Evolutionary conservation across 2,329 filamentous ascomycete genomes (phyloP).

Genomic region (Xylariaceae sp.): DNA sequence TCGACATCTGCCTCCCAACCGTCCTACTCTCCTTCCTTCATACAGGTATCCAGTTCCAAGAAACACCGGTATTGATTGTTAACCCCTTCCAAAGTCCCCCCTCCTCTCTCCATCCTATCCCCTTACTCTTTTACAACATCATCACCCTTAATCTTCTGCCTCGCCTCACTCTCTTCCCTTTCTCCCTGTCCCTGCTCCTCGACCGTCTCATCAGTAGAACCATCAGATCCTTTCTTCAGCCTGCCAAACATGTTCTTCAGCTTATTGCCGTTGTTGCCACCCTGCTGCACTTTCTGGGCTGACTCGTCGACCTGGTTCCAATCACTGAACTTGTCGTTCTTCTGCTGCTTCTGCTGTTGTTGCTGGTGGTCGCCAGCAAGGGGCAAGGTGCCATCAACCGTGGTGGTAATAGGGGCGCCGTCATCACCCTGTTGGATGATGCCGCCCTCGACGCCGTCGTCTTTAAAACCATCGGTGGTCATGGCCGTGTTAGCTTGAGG

Average conservation of each 20-base stretch:
- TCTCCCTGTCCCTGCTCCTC: conserved; percentile 1
- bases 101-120: no score
- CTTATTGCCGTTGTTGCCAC: conserved; percentile 9
- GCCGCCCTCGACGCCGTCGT: neutral
- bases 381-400: neutral
- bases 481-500: conserved; percentile 21
- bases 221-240: conserved; percentile 7
- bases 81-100: no score
- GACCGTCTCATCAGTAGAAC: neutral
- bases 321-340: neutral
- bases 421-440: neutral
- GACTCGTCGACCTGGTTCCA: neutral
- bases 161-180: neutral
- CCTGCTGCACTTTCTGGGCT: conserved; percentile 3
- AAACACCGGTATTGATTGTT: no score
- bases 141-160: conserved; percentile 8
- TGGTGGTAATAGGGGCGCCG: neutral
- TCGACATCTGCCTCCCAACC: no score
- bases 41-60: no score
- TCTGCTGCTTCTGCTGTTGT: neutral
- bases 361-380: neutral
- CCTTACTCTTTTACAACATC: neutral
- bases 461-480: conserved; percentile 27
- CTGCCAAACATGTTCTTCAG: conserved; percentile 9
- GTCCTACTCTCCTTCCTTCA: no score